phyloP scores from a whole-genome alignment of 371 early-diverging fungal genomes.

The Mortierella sp. region DNA sequence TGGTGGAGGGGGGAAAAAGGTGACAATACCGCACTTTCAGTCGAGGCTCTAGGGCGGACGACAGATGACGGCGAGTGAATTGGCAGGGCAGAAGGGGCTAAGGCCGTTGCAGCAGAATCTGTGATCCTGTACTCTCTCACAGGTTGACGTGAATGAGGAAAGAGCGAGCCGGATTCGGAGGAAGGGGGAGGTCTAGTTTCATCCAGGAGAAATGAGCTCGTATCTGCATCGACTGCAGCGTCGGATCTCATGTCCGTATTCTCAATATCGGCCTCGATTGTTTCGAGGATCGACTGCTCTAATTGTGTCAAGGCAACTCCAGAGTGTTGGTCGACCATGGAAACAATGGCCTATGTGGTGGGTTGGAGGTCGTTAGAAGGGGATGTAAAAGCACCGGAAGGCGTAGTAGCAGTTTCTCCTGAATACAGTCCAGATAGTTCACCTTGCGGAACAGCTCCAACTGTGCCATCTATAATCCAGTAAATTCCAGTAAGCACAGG shows the following conservation, averaged over 20 bases:
- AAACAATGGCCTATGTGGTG: slow-evolving; percentile 43
- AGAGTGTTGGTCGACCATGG: slow-evolving; percentile 53
- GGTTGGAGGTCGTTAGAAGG: not conserved
- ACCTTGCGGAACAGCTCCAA: slow-evolving; percentile 48
- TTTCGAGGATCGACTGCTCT: slow-evolving; percentile 46
- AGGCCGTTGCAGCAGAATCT: no score
- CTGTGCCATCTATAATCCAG: slow-evolving; percentile 48
- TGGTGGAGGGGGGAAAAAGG: no score
- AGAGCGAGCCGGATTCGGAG: no score
- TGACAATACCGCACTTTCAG: no score
- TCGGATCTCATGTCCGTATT: slow-evolving; percentile 19
- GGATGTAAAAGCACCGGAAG: not conserved
- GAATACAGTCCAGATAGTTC: not conserved
- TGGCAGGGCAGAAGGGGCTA: no score
- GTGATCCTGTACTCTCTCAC: no score
- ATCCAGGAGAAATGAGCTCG: slow-evolving; percentile 49
- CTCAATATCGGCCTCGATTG: slow-evolving; percentile 47
- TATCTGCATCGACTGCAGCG: slow-evolving; percentile 35
- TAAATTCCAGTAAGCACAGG: no score
- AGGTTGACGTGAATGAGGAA: no score
- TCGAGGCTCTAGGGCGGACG: no score
- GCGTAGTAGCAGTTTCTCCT: no score
- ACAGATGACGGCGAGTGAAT: no score
- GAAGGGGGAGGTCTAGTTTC: no score
- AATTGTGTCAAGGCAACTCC: slow-evolving; percentile 34